Conservation (phyloP, 176 grass and related monocot species). For the Oropetium thomaeum region DNA sequence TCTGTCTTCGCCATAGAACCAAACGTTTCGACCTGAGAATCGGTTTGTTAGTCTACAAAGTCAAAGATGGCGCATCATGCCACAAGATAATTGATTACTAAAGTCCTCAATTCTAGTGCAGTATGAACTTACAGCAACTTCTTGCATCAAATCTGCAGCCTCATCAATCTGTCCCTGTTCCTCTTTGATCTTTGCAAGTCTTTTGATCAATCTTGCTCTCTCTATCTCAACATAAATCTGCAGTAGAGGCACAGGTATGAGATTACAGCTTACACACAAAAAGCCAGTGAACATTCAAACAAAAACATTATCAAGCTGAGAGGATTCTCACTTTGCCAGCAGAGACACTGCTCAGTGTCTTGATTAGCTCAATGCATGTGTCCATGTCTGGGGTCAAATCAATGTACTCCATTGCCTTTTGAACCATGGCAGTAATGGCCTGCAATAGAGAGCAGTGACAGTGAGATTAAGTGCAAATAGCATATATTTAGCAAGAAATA, state of each 20-base stretch:
- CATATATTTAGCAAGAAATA: not conserved
- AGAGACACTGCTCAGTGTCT: conserved; percentile 83
- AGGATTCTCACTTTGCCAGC: conserved; percentile 75
- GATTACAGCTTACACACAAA: conserved; percentile 8
- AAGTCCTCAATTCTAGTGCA: conserved; percentile 7
- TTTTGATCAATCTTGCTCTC: conserved; percentile 93
- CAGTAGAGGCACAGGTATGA: conserved; percentile 8
- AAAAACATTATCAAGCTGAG: conserved; percentile 10
- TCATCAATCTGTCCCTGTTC: conserved; percentile 78
- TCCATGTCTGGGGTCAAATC: conserved; percentile 83
- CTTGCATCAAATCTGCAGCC: conserved; percentile 98
- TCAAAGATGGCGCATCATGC: not conserved
- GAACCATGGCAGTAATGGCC: conserved; percentile 90
- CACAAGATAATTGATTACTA: not conserved
- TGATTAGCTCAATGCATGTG: conserved; percentile 83
- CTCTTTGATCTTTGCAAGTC: conserved; percentile 96
- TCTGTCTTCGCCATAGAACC: conserved; percentile 97
- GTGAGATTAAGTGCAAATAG: not conserved
- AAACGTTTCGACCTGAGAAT: conserved; percentile 89
- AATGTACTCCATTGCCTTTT: conserved; percentile 97
- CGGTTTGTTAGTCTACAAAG: conserved; percentile 14
- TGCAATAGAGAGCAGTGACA: conserved; percentile 24
- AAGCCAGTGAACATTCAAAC: not conserved
- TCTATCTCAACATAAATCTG: conserved; percentile 99
- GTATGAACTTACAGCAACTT: conserved; percentile 88